Conservation (phyloP, 345 rosid genomes). For the Aurinia saxatilis region DNA sequence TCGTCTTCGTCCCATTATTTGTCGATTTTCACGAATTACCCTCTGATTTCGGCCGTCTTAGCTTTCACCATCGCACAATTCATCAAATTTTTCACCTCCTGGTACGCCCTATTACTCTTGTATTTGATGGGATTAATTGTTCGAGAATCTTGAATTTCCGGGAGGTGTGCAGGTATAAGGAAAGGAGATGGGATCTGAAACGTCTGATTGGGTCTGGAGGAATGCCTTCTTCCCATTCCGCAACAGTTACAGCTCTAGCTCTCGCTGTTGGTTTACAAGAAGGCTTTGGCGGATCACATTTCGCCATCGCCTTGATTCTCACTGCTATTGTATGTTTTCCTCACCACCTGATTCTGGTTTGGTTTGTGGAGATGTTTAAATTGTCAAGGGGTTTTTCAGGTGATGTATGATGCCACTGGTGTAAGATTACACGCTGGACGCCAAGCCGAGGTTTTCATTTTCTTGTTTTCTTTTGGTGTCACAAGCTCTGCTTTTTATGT, state of each 20-base stretch:
- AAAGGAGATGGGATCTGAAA: conserved; percentile 64
- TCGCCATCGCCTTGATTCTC: conserved; percentile 56
- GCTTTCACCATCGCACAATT: conserved; percentile 62
- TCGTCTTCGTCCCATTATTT: conserved; percentile 31
- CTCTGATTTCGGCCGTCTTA: conserved; percentile 51
- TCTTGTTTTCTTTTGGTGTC: background rate
- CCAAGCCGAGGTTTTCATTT: conserved; percentile 72
- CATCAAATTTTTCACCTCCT: conserved; percentile 56
- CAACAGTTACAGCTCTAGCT: conserved; percentile 73
- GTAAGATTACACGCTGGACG: conserved; percentile 87
- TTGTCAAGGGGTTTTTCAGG: conserved; percentile 53
- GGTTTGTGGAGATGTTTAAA: background rate
- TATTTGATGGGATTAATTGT: no score
- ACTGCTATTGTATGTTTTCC: conserved; percentile 56
- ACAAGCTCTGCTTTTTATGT: background rate
- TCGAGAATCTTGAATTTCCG: no score
- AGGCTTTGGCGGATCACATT: conserved; percentile 61
- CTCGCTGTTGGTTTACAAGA: conserved; percentile 61
- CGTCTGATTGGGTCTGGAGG: conserved; percentile 85
- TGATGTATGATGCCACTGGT: conserved; percentile 89
- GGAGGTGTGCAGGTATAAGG: conserved; percentile 58
- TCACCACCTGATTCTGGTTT: background rate
- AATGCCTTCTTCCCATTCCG: conserved; percentile 95
- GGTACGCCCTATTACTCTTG: conserved; percentile 29
- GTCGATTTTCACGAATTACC: conserved; percentile 46